A percentile compares a stretch with the other conserved stretches of the same genome.
These are phyloP conservation scores for Saccharomyces pastorianus DNA, from an alignment of 1,139 yeast genomes.

Conservation along the genomic window DNA sequence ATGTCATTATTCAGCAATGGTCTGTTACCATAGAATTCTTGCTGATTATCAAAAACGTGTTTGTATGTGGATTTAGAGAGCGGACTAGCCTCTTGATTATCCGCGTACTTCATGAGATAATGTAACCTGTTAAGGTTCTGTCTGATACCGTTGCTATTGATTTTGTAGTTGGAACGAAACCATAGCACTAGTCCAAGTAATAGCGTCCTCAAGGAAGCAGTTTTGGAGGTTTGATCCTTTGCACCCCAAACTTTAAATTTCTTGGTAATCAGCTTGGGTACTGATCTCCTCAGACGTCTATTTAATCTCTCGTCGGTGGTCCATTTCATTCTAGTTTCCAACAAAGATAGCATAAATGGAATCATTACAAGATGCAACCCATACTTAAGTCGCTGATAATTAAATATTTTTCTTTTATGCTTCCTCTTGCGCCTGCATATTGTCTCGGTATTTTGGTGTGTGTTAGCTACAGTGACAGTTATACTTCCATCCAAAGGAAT, in stretches of 20 bases:
- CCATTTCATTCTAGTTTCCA: conserved; percentile 13
- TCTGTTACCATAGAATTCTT: conserved; percentile 18
- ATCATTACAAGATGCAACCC: conserved; percentile 16
- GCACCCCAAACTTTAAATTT: conserved; percentile 12
- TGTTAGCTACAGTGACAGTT: conserved; percentile 1
- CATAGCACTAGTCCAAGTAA: conserved; percentile 21
- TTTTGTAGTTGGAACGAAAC: conserved; percentile 21
- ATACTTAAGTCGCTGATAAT: conserved; percentile 14
- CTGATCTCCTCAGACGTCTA: conserved; percentile 17
- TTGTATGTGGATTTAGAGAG: not conserved
- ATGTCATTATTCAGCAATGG: conserved; percentile 7
- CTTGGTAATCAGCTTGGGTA: conserved; percentile 18
- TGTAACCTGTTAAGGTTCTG: conserved; percentile 18
- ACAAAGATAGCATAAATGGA: conserved; percentile 14
- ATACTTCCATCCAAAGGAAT: conserved; percentile 12
- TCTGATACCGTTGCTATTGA: conserved; percentile 24
- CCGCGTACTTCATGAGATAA: conserved; percentile 7
- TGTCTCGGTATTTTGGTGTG: not conserved
- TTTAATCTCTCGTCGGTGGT: conserved; percentile 15
- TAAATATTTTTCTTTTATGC: not conserved
- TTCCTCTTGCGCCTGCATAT: conserved; percentile 4
- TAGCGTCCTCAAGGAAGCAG: conserved; percentile 12
- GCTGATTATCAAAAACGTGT: conserved; percentile 8
- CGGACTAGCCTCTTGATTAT: not conserved
- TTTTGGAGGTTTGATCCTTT: not conserved